Evolutionary conservation across 345 rosid genomes (phyloP), one percentile per base, ranked within the genome.

Genomic region (Durio zibethinus): DNA sequence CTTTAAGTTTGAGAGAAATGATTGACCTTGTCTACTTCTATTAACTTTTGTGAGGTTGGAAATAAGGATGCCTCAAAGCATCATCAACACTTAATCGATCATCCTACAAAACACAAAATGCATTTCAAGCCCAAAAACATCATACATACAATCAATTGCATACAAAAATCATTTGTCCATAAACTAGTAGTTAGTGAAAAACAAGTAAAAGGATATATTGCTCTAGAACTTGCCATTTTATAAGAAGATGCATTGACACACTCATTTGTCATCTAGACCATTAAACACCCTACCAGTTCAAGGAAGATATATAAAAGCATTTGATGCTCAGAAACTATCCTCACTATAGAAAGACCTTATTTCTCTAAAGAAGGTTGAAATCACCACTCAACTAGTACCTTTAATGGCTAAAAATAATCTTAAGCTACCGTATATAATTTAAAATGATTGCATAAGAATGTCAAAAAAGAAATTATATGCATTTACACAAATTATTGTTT

Each of bases 41-140:
- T 64, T 3, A 71, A 29, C 60, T 50, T 31, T 71, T 50, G 27
- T 16, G 87, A 82, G 86, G 84, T 66, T 87, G 90, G 83, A 94
- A 92, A 88, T 92, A 94, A 78, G 94, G 94, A 86, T 94, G 97
- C 77, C 36, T 87, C 86, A 94, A 76, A 82, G 98, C 98, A 76
- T 90, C 89, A 70, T 89, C 92, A 50, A 92, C 83, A 43, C 77
- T 89, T 72, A 90, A 10, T 54, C 97, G 89, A 73, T 90, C 97
- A 74, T 90, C 94, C 97, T 93, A n/a, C 45, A 48, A 48, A 48
- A 47, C 4, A 21, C 16, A 61, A 40, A 62, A 78, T 12, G 33
- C 64, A 64, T 50, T 15, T 43, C 29, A 64, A 71, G 45, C 72
- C 50, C 38, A 36, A 23, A 27, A 21, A 29, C 50, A 10, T 29